Base-by-base conservation (phyloP, 208 protist species). In the Trypanosomatidae sp. region DNA sequence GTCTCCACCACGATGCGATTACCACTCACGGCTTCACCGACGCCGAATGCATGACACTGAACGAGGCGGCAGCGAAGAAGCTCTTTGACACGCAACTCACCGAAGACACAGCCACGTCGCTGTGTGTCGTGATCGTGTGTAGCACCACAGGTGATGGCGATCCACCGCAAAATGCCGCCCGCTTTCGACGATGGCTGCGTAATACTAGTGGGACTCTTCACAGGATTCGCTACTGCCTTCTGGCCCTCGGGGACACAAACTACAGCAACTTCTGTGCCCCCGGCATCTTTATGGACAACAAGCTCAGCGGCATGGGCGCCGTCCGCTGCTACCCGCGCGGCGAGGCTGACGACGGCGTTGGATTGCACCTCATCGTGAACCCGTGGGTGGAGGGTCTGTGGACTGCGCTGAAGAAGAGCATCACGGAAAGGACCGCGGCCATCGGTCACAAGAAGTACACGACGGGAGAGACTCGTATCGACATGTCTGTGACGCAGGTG, bases 111-210 rank as follows among this genome's bases (percentile, higher is more conserved):
- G 64, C 69, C 36, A 59, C 36, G 9, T 50, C 81, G n/a, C 58
- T 88, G 1, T 83, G 80, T 30, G 49, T 91, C 13, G 81, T 91
- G 4, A 89, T 94, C 67, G 86, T 95, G 44, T 89, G 83, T 68
- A 89, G 87, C 62, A 95, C 91, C 28, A 93, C 80, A 13, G 91
- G 91, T 22, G 90, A 95, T 66, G 91, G 89, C 12, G 87, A 94
- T 56, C 81, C 83, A n/a, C 91, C 91, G 30, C 83, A 91, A 44
- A 95, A 95, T 77, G 91, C 77, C 4, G 47, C 80, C 1, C 86
- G 84, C 7, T 92, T 94, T 59, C 82, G 79, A 5, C 75, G 87
- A 7, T 88, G 77, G 75, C 82, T 95, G 62, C 85, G 84, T 30
- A 86, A 88, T 53, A 74, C 69, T 19, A 82, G 47, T n/a, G 58